These are phyloP conservation scores for Cyberlindnera subsufficiens DNA, from an alignment of 805 yeast genomes.

Conservation along the genomic window DNA sequence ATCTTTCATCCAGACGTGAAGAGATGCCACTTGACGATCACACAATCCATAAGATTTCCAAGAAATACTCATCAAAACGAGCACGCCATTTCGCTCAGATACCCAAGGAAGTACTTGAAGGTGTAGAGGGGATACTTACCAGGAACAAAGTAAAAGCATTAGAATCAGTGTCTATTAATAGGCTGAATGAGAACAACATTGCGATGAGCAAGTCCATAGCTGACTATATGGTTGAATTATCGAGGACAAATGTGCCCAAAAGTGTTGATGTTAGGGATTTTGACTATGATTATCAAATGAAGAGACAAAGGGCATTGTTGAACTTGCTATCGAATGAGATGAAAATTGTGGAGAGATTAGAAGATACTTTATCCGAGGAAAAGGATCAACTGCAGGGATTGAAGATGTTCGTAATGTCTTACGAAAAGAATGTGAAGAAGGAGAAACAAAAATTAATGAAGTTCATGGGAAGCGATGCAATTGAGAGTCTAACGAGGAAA, in stretches of 20 bases:
- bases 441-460: constrained; percentile 9
- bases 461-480: constrained; percentile 3
- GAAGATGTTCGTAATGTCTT: constrained; percentile 8
- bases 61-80: constrained; percentile 8
- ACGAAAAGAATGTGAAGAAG: constrained; percentile 7
- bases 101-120: constrained; percentile 3
- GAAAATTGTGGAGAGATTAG: constrained; percentile 11
- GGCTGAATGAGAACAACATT: constrained; percentile 1
- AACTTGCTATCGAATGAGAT: constrained; percentile 16
- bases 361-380: constrained; percentile 8
- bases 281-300: constrained; percentile 17
- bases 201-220: constrained; percentile 8
- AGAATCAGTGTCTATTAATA: constrained; percentile 5
- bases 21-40: constrained; percentile 8
- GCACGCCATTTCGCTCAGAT: constrained; percentile 17
- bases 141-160: constrained; percentile 15
- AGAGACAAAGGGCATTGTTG: constrained; percentile 12
- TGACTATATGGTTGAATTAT: constrained; percentile 7
- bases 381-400: constrained; percentile 7
- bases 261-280: constrained; percentile 10
- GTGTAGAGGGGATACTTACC: constrained; percentile 10
- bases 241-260: constrained; percentile 13
- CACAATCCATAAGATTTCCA: constrained; percentile 13
- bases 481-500: not conserved
- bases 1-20: not conserved